Conservation (phyloP, 345 rosid genomes). For the Noccaea bulbosa region DNA sequence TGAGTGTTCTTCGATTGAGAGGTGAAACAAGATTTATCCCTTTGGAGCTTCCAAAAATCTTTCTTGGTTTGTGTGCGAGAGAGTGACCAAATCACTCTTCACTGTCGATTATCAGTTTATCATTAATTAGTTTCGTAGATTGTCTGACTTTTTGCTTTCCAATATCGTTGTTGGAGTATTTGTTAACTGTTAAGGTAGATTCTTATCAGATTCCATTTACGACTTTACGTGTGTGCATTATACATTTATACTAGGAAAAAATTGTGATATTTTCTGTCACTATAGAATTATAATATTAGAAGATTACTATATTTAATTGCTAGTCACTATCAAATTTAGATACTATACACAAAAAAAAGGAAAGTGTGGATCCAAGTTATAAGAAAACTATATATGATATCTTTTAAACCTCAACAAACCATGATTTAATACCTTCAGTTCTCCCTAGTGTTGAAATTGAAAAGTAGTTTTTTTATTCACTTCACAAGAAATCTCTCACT, state of each 20-base stretch:
- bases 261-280: too few species aligned
- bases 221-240: neutral
- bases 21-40: slow-evolving; percentile 38
- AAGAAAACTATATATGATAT: neutral
- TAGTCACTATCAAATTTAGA: neutral
- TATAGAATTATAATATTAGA: neutral
- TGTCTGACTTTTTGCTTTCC: neutral
- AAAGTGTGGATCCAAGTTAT: neutral
- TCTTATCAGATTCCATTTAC: slow-evolving; percentile 27
- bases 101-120: slow-evolving; percentile 9
- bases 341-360: neutral
- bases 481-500: too few species aligned
- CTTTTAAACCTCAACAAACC: neutral
- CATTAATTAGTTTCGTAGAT: neutral
- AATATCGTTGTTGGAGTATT: neutral
- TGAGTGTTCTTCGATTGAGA: slow-evolving; percentile 19
- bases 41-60: slow-evolving; percentile 26
- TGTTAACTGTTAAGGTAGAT: neutral
- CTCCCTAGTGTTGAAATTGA: neutral
- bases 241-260: neutral
- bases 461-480: neutral
- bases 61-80: slow-evolving; percentile 29
- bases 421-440: neutral
- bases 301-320: neutral
- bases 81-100: slow-evolving; percentile 27